Conservation (phyloP, 495 filamentous ascomycete genomes). For the Lasiosphaeria ovina region DNA sequence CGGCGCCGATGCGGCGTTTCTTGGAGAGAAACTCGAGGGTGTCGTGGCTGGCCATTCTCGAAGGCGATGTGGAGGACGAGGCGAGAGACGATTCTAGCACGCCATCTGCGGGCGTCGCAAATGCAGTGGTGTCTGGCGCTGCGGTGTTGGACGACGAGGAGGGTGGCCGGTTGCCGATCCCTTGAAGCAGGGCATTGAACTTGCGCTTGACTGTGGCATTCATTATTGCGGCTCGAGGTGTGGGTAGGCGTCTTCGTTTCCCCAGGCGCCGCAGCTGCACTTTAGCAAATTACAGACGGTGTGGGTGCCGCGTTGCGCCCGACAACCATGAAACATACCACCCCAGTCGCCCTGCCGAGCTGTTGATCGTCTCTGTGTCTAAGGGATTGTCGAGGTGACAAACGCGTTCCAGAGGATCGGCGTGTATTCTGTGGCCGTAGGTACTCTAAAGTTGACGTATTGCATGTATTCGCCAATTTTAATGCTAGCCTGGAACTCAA, state of each 20-base stretch:
- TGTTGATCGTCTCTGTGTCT: too few species aligned
- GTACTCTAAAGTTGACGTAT: too few species aligned
- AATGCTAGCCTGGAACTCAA: not conserved
- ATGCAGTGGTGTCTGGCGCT: conserved; percentile 12
- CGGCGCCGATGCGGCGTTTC: conserved; percentile 44
- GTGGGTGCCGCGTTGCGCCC: too few species aligned
- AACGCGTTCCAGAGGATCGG: too few species aligned
- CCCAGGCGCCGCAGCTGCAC: not conserved
- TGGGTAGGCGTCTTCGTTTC: not conserved
- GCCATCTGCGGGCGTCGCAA: conserved; percentile 14
- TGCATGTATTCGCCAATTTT: too few species aligned
- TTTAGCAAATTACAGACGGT: too few species aligned
- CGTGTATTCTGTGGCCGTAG: too few species aligned
- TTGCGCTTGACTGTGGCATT: conserved; percentile 56
- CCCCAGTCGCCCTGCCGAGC: too few species aligned
- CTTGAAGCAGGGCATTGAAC: conserved; percentile 55
- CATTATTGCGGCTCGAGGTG: conserved; percentile 31
- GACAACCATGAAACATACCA: too few species aligned
- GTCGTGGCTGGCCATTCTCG: conserved; percentile 21
- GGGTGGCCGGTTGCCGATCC: conserved; percentile 42
- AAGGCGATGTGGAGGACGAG: conserved; percentile 18
- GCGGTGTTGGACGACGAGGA: conserved; percentile 12
- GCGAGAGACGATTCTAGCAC: not conserved
- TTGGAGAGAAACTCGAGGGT: conserved; percentile 39
- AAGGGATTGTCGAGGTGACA: too few species aligned